Percentiles rank a stretch among this genome's conserved stretches.
These are phyloP conservation scores for Diutina mesorugosa DNA, from an alignment of 1,139 yeast genomes.

Conservation along the genomic window DNA sequence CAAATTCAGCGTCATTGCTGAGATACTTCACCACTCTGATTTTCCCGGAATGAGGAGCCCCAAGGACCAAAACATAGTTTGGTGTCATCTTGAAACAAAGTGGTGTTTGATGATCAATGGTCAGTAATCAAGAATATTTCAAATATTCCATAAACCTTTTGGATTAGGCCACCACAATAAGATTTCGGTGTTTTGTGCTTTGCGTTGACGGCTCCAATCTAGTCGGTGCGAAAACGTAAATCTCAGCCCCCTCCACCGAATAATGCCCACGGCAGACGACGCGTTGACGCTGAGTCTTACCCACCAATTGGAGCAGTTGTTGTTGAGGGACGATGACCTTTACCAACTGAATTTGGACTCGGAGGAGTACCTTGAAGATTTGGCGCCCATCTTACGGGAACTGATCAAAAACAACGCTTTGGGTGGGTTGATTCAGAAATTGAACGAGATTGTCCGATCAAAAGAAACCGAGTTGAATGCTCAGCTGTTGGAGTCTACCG, in stretches of 20 bases:
- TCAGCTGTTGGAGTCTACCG: constrained; percentile 50
- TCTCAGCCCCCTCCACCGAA: not conserved
- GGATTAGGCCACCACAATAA: not conserved
- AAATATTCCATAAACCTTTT: not conserved
- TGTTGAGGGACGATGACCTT: constrained; percentile 32
- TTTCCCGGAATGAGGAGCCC: constrained; percentile 27
- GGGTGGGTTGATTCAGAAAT: constrained; percentile 39
- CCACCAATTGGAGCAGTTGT: constrained; percentile 22
- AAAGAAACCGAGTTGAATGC: constrained; percentile 56
- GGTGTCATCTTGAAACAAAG: constrained; percentile 7
- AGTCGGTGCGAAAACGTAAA: not conserved
- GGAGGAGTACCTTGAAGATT: constrained; percentile 66
- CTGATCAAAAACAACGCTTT: constrained; percentile 48
- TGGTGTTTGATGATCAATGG: not conserved
- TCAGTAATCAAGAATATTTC: not conserved
- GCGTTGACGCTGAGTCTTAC: not conserved
- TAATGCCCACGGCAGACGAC: not conserved
- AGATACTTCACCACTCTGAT: constrained; percentile 13
- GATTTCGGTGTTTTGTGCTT: not conserved
- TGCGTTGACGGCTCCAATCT: not conserved
- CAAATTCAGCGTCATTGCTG: not conserved
- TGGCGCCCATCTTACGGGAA: constrained; percentile 65
- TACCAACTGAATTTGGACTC: constrained; percentile 40
- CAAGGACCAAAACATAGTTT: constrained; percentile 25
- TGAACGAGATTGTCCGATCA: constrained; percentile 43